These are phyloP conservation scores for Metroxylon sagu DNA, from an alignment of 176 grass and related monocot genomes.

Conservation along the genomic window DNA sequence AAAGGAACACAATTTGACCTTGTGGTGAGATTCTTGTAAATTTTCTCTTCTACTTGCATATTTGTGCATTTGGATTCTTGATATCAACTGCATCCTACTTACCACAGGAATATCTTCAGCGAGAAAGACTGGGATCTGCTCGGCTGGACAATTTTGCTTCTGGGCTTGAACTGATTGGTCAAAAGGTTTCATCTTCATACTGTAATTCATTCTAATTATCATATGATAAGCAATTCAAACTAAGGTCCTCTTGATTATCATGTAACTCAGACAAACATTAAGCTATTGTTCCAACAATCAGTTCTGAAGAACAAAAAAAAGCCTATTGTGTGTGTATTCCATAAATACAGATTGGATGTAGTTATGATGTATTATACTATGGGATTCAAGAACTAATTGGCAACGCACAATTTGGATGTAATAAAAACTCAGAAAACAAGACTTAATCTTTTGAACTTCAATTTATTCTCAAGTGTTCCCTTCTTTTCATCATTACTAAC, in stretches of 20 bases:
- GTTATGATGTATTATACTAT: too few relatives aligned
- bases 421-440: too few relatives aligned
- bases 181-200: constrained; percentile 53
- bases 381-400: too few relatives aligned
- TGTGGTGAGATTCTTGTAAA: constrained; percentile 53
- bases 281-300: too few relatives aligned
- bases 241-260: constrained; percentile 1
- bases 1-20: constrained; percentile 99
- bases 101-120: constrained; percentile 91
- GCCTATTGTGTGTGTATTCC: too few relatives aligned
- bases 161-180: constrained; percentile 88
- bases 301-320: too few relatives aligned
- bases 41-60: constrained; percentile 10
- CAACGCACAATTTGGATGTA: too few relatives aligned
- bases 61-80: not conserved
- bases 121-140: constrained; percentile 79
- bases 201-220: not conserved
- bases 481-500: too few relatives aligned
- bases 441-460: too few relatives aligned
- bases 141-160: constrained; percentile 96
- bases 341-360: too few relatives aligned
- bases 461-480: too few relatives aligned
- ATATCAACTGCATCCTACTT: constrained; percentile 14
- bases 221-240: not conserved
- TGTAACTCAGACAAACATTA: not conserved